Base-by-base conservation (phyloP, 2,329 filamentous ascomycete genomes). In the Pseudomassariella vexata region DNA sequence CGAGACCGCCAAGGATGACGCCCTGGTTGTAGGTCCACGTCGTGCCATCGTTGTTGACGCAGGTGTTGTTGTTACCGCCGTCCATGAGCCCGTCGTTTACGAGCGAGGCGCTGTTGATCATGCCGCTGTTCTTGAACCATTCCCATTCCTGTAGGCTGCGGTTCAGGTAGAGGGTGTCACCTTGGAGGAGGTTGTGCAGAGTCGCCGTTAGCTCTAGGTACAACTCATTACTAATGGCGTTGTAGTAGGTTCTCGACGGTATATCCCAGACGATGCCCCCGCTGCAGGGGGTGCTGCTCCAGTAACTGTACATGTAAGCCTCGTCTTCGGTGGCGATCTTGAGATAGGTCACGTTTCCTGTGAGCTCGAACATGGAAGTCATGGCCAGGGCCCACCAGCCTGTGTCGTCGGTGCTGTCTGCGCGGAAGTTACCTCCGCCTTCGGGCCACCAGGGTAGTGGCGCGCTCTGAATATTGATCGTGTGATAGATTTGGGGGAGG, bases 21-120 rank as follows among this genome's bases (percentile, higher is more conserved):
- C 77, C 77, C 50, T 81, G 76, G 43, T 55, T 59, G 45, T 71
- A 70, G 21, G 63, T 51, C 53, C 76, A 81, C n/a, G 43, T 45
- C 5, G 46, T 30, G 16, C 33, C 32, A 9, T 41, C 40, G 26
- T 55, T 26, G 59, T 67, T 16, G 12, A 40, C 34, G 36, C 52
- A 55, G 7, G 35, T 16, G 14, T 26, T 10, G 18, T 29, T 29
- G 9, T 9, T 9, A 4, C 14, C 15, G 8, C 55, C 55, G 0
- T 40, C 38, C 11, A 59, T 57, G 28, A 67, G 46, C n/a, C 63
- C 63, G 44, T 68, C 64, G 37, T 66, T 65, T 40, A 67, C 42
- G 3, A 64, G 49, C 9, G 42, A 42, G 5, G 60, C 48, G 14
- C 33, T 25, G 36, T 63, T 64, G 41, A 66, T 63, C 40, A 68